Evolutionary conservation across 495 filamentous ascomycete genomes (phyloP).

Genomic region (Cercophora scortea): DNA sequence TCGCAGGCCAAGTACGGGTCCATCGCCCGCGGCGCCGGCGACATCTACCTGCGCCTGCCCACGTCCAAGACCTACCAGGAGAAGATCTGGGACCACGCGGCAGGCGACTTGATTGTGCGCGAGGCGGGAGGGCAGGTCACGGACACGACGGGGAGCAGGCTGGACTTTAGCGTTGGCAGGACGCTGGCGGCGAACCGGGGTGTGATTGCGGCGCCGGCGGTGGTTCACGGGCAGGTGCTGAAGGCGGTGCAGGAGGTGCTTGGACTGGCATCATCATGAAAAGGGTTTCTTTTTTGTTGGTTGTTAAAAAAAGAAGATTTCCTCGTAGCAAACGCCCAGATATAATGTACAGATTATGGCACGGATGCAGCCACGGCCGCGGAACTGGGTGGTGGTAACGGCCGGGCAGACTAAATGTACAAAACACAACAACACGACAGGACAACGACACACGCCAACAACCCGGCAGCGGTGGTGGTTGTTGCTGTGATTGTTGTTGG

Average conservation of each 20-base stretch:
- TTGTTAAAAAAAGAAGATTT: no score
- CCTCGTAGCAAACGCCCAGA: background rate
- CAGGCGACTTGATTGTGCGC: constrained; percentile 87
- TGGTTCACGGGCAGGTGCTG: constrained; percentile 67
- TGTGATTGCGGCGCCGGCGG: constrained; percentile 77
- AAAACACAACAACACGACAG: background rate
- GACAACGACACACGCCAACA: no score
- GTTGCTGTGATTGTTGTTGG: no score
- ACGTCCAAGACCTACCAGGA: constrained; percentile 82
- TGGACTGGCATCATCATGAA: constrained; percentile 3
- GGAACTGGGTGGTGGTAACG: constrained; percentile 16
- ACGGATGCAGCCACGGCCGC: background rate
- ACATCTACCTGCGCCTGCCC: constrained; percentile 87
- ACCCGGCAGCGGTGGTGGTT: no score
- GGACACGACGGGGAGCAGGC: constrained; percentile 66
- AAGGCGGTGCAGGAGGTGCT: constrained; percentile 77
- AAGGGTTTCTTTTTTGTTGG: no score
- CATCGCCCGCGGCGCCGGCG: constrained; percentile 90
- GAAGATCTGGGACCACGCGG: constrained; percentile 99
- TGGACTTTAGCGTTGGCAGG: constrained; percentile 82
- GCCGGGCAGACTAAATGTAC: constrained; percentile 9
- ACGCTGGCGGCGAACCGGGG: constrained; percentile 86
- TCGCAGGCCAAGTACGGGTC: constrained; percentile 97
- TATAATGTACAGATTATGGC: constrained; percentile 24
- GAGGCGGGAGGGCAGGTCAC: constrained; percentile 92